Conservation (phyloP, 75 land plant species). For the Cryptomeria japonica region DNA sequence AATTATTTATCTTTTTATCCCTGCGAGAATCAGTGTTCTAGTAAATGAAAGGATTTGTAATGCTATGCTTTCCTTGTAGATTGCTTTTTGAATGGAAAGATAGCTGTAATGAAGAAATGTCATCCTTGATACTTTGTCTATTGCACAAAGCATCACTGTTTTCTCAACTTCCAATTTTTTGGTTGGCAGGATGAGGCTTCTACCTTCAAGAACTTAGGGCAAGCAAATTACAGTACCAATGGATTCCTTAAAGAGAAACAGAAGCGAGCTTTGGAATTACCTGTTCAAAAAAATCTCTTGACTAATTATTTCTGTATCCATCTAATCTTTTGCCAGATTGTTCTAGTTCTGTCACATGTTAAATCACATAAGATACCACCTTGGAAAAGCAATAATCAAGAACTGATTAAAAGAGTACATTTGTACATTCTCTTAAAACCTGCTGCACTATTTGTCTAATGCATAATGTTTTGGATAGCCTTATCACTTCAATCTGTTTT, state of each 20-base stretch:
- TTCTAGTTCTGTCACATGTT: background rate
- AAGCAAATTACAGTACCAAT: slow-evolving; percentile 20
- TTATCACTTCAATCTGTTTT: background rate
- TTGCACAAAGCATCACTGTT: background rate
- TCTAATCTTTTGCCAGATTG: background rate
- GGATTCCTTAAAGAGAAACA: slow-evolving; percentile 20
- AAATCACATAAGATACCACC: background rate
- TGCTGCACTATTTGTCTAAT: background rate
- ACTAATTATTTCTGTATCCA: slow-evolving; percentile 95
- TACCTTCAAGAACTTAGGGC: background rate
- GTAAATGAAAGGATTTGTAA: background rate
- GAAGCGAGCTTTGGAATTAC: slow-evolving; percentile 62
- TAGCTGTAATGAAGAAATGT: background rate
- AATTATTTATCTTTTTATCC: background rate
- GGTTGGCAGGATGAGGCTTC: slow-evolving; percentile 7
- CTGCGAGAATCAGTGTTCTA: background rate
- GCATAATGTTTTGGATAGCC: background rate
- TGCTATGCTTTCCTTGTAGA: background rate
- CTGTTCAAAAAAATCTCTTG: slow-evolving; percentile 75
- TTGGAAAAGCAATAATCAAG: background rate
- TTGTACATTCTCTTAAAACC: background rate
- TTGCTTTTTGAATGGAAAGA: background rate
- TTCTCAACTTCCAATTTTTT: background rate
- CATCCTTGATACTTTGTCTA: background rate
- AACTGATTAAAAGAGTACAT: background rate